Conservation (phyloP, 108 stramenopile genomes). For the Skeletonema tropicum region DNA sequence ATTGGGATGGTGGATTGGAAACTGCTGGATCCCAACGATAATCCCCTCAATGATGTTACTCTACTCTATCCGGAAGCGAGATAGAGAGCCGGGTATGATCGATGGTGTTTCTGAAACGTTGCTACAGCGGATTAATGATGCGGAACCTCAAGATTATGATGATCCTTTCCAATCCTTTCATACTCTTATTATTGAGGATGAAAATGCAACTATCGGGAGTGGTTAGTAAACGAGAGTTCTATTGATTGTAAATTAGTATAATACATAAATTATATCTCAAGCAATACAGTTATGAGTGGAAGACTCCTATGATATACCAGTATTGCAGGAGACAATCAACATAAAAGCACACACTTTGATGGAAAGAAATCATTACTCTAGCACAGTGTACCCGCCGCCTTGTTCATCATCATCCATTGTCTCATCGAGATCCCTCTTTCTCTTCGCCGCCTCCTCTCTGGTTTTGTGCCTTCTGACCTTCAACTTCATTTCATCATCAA, state of each 20-base stretch:
- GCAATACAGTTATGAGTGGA: background rate
- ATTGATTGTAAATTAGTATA: background rate
- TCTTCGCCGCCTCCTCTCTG: slow-evolving; percentile 44
- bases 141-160: slow-evolving; percentile 26
- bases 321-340: background rate
- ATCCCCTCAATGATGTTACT: slow-evolving; percentile 48
- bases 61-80: slow-evolving; percentile 59
- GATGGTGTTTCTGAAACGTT: slow-evolving; percentile 36
- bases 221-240: slow-evolving; percentile 8
- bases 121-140: slow-evolving; percentile 13
- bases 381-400: slow-evolving; percentile 27
- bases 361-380: slow-evolving; percentile 7
- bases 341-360: background rate
- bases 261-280: background rate
- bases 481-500: slow-evolving; percentile 60
- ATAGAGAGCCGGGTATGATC: slow-evolving; percentile 36
- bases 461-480: slow-evolving; percentile 57
- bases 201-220: slow-evolving; percentile 10
- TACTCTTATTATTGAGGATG: slow-evolving; percentile 34
- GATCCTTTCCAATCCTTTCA: slow-evolving; percentile 11
- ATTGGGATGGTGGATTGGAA: slow-evolving; percentile 58
- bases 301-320: too few species aligned
- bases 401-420: slow-evolving; percentile 34
- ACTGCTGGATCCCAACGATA: slow-evolving; percentile 47
- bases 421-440: slow-evolving; percentile 40